Evolutionary conservation across 108 stramenopile species (phyloP), one percentile per base, ranked within the genome.

Genomic region (Cylindrotheca fusiformis): DNA sequence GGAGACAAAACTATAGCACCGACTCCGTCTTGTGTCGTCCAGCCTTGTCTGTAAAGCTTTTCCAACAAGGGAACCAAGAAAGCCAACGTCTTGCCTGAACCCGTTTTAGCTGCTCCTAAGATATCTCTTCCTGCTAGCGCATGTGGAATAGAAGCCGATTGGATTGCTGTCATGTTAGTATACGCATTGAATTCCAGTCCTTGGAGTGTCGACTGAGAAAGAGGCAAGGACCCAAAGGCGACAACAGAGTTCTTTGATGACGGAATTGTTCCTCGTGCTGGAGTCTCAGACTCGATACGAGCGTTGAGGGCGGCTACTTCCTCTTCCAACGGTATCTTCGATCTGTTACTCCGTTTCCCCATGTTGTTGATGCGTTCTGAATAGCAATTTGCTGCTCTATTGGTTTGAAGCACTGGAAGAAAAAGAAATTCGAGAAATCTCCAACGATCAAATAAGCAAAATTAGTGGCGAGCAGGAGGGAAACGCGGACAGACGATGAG

Each of bases 1-100:
- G 99, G 99, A 4, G 92, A 88, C 52, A 99, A 80, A n/a, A 98
- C 72, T 46, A 98, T 71, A 17, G 94, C 98, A 18, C 92, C 97
- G 6, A 96, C 81, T 1, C 99, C 99, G 67, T 98, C 98, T 27
- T 76, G 65, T 14, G 80, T 68, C 4, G 85, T 62, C 82, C 85
- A 96, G 29, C 79, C 64, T 10, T 78, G 72, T 45, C 91, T 77
- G 69, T 75, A 95, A 10, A 98, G 85, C 33, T 47, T 59, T 76
- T 97, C 97, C 33, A 98, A 67, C 4, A 94, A 31, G 2, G 97
- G 97, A 48, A 98, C 84, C 4, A 96, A 48, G 53, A 96, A 97
- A 20, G 94, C 82, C 19, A 97, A 59, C 0, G 94, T 97, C 77
- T 97, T 97, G 5, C 96, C 96, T 49, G 84, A 84, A 19, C 97